A percentile compares a stretch with the other conserved stretches of the same genome.
These are phyloP conservation scores for Betula pendula DNA, from an alignment of 306 rosid species.

Conservation along the genomic window DNA sequence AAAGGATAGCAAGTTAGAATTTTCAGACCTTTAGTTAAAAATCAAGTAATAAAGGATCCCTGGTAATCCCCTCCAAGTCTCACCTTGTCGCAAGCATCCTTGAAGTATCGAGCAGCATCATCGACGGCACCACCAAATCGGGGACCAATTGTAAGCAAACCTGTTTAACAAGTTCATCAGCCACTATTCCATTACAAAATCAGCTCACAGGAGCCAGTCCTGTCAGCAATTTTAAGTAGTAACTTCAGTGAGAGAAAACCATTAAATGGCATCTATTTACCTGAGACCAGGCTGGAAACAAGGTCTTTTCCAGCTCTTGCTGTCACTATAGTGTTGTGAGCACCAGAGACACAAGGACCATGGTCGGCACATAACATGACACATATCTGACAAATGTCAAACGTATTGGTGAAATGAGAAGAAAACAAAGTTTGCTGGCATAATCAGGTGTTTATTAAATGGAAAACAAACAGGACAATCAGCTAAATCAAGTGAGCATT, in stretches of 20 bases:
- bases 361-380: constrained; percentile 98
- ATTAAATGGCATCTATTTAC: constrained; percentile 40
- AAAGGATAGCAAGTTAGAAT: constrained; percentile 15
- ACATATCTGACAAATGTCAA: constrained; percentile 66
- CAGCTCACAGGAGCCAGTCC: constrained; percentile 6
- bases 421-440: constrained; percentile 13
- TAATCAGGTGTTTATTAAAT: constrained; percentile 16
- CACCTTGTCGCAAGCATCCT: constrained; percentile 94
- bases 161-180: constrained; percentile 54
- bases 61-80: constrained; percentile 29
- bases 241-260: constrained; percentile 14
- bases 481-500: constrained; percentile 1
- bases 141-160: constrained; percentile 98
- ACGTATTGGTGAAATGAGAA: constrained; percentile 26
- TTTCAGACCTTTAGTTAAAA: not conserved
- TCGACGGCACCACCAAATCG: constrained; percentile 99
- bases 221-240: constrained; percentile 11
- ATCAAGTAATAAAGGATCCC: constrained; percentile 12
- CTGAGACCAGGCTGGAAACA: constrained; percentile 93
- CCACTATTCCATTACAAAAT: constrained; percentile 23
- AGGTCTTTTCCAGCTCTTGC: constrained; percentile 99
- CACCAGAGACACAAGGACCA: constrained; percentile 99
- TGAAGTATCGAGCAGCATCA: constrained; percentile 99
- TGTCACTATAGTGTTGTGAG: constrained; percentile 96
- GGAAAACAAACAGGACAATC: constrained; percentile 17